Evolutionary conservation across 352 stramenopile genomes (phyloP), one percentile per base, ranked within the genome.

Genomic region (Phytophthora kernoviae): DNA sequence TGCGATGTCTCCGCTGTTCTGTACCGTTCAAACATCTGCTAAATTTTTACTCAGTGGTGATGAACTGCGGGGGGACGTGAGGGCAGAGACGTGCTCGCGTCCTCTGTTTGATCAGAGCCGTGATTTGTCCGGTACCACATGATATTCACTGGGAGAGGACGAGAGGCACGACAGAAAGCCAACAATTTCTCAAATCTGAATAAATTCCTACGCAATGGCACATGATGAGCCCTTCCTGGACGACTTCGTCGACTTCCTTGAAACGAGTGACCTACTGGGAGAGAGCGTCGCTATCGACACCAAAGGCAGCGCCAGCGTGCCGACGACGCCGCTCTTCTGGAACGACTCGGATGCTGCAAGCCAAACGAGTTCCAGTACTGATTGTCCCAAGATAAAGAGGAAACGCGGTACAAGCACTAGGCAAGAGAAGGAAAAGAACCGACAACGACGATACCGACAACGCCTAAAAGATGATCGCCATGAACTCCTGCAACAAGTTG

Each of bases 371-470:
- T 20, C 37, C 37, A 21, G 18, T 4, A 43, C 9, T 43, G 37
- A 43, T 7, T 8, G 21, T 8, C 5, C 37, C 37, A 20, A 15
- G 15, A 18, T 15, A 41, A 43, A 43, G 37, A 43, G 14, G 24
- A 30, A 30, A 6, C 24, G 24, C 37, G 9, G 33, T n/a, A 12
- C 37, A 1, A 21, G 12, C 37, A 21, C 37, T 1, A 55, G 43
- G 34, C 48, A 48, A 18, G 54, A 69, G n/a, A 50, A 37, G 34
- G 62, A 62, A 43, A 61, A 60, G 11, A 63, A 14, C 0, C 59
- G 60, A 45, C 65, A 67, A 15, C 43, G 44, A 20, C 24, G 41
- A 15, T 70, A 74, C 45, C 65, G 60, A 7, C 20, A 63, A 5
- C 53, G 41, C 24, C 40, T 64, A 6, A 55, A 50, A 54, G 49